Conservation (phyloP, 1,284 basidiomycete genomes). For the Ceratobasidium sp. region DNA sequence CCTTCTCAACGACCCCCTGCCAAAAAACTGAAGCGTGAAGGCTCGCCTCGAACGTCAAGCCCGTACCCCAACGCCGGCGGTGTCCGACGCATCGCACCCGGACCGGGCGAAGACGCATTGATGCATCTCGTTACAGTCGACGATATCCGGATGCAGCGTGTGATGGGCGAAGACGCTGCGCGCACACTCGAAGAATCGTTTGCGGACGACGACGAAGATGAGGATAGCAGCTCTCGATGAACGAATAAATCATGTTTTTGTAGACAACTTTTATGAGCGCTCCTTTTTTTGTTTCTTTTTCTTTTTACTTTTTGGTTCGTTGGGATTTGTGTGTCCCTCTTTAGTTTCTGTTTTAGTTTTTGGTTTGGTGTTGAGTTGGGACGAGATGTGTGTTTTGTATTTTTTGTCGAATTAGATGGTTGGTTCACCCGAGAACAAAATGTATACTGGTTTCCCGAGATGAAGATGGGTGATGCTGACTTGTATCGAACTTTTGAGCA, state of each 20-base stretch:
- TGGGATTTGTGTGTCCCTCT: not conserved
- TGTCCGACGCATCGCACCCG: too few species aligned
- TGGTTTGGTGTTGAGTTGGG: not conserved
- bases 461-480: not conserved
- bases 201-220: slow-evolving; percentile 31
- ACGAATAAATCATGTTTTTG: not conserved
- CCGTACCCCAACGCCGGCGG: not conserved
- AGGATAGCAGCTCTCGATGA: slow-evolving; percentile 1
- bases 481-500: too few species aligned
- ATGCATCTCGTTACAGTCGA: slow-evolving; percentile 5
- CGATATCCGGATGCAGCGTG: not conserved
- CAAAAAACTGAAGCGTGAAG: slow-evolving; percentile 38
- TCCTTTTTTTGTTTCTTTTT: not conserved
- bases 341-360: not conserved
- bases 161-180: slow-evolving; percentile 24
- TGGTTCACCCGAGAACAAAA: not conserved
- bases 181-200: slow-evolving; percentile 25
- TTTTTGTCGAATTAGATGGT: slow-evolving; percentile 7
- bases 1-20: slow-evolving; percentile 7
- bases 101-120: slow-evolving; percentile 1
- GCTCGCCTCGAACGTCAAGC: slow-evolving; percentile 13
- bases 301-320: not conserved
- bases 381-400: not conserved
- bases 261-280: not conserved
- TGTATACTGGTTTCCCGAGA: slow-evolving; percentile 8